A percentile compares a stretch with the other conserved stretches of the same genome.
These are phyloP conservation scores for Xylariaceae sp. DNA, from an alignment of 2,329 filamentous ascomycete genomes.

Conservation along the genomic window DNA sequence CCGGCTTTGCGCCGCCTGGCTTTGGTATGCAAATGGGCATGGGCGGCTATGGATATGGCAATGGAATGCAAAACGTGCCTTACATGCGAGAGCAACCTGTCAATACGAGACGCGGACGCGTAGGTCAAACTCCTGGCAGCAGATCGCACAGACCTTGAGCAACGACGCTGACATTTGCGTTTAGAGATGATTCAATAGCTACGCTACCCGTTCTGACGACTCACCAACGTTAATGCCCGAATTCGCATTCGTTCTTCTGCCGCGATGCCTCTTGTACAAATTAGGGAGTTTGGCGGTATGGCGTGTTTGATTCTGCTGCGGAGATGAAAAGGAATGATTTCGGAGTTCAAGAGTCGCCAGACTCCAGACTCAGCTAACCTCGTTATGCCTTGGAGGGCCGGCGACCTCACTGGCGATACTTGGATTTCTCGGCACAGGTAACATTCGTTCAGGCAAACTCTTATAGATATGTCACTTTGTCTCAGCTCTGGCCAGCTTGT, in stretches of 20 bases:
- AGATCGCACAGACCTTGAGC: constrained; percentile 27
- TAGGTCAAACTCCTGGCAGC: constrained; percentile 40
- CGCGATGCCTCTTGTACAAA: constrained; percentile 12
- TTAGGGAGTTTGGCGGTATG: constrained; percentile 21
- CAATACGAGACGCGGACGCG: constrained; percentile 54
- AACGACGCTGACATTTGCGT: constrained; percentile 21
- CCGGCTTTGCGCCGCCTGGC: constrained; percentile 28
- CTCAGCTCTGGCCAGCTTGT: constrained; percentile 12
- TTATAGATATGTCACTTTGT: constrained; percentile 20
- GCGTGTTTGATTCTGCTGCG: constrained; percentile 17
- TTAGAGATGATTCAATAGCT: constrained; percentile 24
- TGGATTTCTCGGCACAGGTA: constrained; percentile 21
- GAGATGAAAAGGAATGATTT: constrained; percentile 4
- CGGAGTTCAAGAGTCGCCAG: constrained; percentile 1
- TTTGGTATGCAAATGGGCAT: constrained; percentile 28
- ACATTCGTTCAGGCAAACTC: constrained; percentile 16
- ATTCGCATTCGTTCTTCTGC: too few relatives aligned
- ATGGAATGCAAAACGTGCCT: constrained; percentile 44
- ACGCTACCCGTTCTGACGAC: not conserved
- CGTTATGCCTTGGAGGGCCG: constrained; percentile 19
- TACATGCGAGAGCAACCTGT: constrained; percentile 54
- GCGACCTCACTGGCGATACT: constrained; percentile 21
- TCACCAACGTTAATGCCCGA: not conserved
- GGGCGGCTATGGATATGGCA: constrained; percentile 36
- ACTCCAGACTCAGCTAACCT: constrained; percentile 11